Conservation (phyloP, 1,284 basidiomycete genomes). For the Ganoderma boninense region DNA sequence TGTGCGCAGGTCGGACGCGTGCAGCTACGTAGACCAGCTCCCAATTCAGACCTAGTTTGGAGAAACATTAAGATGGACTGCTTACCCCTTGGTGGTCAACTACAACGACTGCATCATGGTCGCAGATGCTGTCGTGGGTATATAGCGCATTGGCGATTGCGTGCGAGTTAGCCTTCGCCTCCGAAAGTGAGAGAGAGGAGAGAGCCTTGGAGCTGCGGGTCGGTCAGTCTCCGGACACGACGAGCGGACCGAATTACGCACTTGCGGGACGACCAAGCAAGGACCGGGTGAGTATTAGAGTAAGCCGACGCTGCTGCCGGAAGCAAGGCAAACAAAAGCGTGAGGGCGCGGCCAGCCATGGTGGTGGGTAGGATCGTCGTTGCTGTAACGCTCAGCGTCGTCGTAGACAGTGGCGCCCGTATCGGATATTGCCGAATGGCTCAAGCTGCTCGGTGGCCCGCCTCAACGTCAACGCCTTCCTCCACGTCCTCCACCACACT, state of each 20-base stretch:
- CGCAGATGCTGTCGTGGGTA: constrained; percentile 58
- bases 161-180: constrained; percentile 41
- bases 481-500: background rate
- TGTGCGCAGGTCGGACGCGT: constrained; percentile 72
- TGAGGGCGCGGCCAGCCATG: constrained; percentile 35
- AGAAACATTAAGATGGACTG: constrained; percentile 20
- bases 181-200: constrained; percentile 46
- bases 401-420: constrained; percentile 23
- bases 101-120: constrained; percentile 69
- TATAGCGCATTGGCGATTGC: constrained; percentile 56
- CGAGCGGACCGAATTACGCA: constrained; percentile 37
- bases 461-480: background rate
- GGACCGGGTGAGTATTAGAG: constrained; percentile 64
- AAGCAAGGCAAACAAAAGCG: constrained; percentile 46
- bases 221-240: constrained; percentile 14
- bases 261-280: constrained; percentile 77
- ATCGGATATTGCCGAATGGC: constrained; percentile 21
- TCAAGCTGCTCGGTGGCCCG: constrained; percentile 1
- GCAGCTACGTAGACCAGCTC: constrained; percentile 52
- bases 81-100: constrained; percentile 75
- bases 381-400: constrained; percentile 11
- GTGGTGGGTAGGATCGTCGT: constrained; percentile 24
- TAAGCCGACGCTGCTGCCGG: constrained; percentile 59
- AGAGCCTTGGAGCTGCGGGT: constrained; percentile 55
- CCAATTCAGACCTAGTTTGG: constrained; percentile 8